Conservation (phyloP, 495 filamentous ascomycete species). For the Entonaema liquescens region DNA sequence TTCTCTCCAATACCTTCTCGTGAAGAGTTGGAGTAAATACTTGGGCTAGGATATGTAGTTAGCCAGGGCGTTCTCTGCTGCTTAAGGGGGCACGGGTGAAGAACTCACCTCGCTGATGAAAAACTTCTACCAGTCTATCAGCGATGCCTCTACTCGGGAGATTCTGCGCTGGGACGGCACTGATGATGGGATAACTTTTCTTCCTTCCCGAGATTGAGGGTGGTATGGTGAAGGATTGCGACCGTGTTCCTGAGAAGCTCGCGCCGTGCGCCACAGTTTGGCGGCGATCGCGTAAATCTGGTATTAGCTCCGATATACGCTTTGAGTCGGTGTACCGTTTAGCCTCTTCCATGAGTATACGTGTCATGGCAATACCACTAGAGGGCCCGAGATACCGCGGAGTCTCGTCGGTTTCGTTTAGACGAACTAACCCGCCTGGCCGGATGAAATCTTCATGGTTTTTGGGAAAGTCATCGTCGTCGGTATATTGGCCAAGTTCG, state of each 20-base stretch:
- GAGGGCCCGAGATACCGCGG: constrained; percentile 88
- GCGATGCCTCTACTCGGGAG: constrained; percentile 73
- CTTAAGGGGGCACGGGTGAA: not conserved
- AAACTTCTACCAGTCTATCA: constrained; percentile 79
- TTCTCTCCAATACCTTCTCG: constrained; percentile 77
- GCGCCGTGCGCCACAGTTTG: constrained; percentile 27
- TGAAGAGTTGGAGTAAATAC: constrained; percentile 85
- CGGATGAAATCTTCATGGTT: constrained; percentile 84
- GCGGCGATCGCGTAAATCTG: constrained; percentile 61
- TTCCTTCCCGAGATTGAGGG: constrained; percentile 48
- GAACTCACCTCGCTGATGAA: constrained; percentile 78
- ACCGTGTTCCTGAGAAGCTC: constrained; percentile 33
- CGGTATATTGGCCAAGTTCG: constrained; percentile 68
- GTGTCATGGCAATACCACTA: constrained; percentile 92
- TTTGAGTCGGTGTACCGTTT: constrained; percentile 85
- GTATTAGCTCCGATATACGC: constrained; percentile 87
- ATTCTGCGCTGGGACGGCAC: constrained; percentile 71
- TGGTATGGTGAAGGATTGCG: constrained; percentile 53
- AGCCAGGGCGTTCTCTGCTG: constrained; percentile 11
- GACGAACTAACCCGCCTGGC: constrained; percentile 79
- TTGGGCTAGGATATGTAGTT: constrained; percentile 67
- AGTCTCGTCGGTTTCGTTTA: constrained; percentile 80
- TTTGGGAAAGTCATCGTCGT: constrained; percentile 71
- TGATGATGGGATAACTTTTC: constrained; percentile 78
- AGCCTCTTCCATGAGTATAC: constrained; percentile 92